Conservation (phyloP, 306 rosid genomes). For the Bauhinia variegata region DNA sequence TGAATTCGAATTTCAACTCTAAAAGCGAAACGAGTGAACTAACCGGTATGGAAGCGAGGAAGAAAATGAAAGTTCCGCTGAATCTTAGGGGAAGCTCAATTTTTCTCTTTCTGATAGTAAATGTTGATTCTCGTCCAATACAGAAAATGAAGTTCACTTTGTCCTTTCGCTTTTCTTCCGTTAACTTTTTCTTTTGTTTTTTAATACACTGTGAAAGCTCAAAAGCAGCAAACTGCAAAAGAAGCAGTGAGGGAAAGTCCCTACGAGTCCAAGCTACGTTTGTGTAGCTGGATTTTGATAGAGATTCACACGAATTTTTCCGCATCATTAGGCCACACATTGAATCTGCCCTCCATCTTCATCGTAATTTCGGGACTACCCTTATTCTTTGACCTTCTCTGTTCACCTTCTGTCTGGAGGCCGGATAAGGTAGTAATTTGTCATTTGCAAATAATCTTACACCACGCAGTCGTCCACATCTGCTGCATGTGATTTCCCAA, state of each 20-base stretch:
- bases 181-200: conserved; percentile 32
- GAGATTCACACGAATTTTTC: conserved; percentile 31
- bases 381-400: background rate
- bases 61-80: conserved; percentile 27
- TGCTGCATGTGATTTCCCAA: background rate
- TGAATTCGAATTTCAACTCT: background rate
- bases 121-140: conserved; percentile 22
- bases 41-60: conserved; percentile 44
- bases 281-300: conserved; percentile 47
- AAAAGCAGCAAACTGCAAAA: background rate
- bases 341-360: conserved; percentile 25
- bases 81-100: conserved; percentile 39
- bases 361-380: conserved; percentile 34
- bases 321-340: background rate
- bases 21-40: conserved; percentile 20
- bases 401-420: background rate
- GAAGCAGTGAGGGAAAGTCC: conserved; percentile 13
- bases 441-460: background rate
- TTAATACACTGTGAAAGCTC: background rate
- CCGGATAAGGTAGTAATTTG: background rate
- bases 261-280: conserved; percentile 52
- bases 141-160: conserved; percentile 36
- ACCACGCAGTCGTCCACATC: background rate
- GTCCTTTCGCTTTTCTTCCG: conserved; percentile 37
- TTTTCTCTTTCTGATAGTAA: background rate